These are phyloP conservation scores for Cystobasidiaceae sp. DNA, from an alignment of 1,284 basidiomycete species.

Conservation along the genomic window DNA sequence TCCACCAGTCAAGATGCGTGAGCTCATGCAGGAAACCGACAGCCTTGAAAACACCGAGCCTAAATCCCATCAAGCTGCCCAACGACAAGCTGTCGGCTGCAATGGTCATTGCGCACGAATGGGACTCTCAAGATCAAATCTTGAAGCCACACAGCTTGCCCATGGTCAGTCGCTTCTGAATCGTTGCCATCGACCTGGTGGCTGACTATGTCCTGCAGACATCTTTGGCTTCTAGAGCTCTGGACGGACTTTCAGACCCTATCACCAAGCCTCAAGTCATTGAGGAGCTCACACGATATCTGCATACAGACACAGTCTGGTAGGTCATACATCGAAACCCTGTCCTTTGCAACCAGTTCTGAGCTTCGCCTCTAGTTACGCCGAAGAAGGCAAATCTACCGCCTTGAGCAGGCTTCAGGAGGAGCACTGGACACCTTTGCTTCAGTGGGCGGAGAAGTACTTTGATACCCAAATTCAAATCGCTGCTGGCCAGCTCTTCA, in stretches of 20 bases:
- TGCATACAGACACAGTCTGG: conserved; percentile 96
- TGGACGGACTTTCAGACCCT: conserved; percentile 68
- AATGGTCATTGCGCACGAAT: conserved; percentile 83
- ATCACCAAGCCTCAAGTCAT: conserved; percentile 61
- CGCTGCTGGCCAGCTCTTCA: conserved; percentile 58
- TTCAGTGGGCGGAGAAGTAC: conserved; percentile 67
- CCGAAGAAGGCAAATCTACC: conserved; percentile 61
- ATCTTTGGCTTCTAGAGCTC: conserved; percentile 77
- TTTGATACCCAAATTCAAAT: conserved; percentile 64
- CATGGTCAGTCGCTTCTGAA: conserved; percentile 57
- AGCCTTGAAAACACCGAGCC: conserved; percentile 77
- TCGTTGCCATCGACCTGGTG: not conserved
- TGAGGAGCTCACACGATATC: conserved; percentile 70
- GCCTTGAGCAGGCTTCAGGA: conserved; percentile 72
- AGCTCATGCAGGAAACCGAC: conserved; percentile 63
- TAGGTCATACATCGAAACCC: conserved; percentile 46
- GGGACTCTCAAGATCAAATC: conserved; percentile 84
- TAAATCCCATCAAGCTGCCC: conserved; percentile 68
- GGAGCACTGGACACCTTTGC: conserved; percentile 83
- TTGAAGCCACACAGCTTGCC: conserved; percentile 88
- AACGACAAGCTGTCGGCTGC: conserved; percentile 61
- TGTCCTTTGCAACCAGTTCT: not conserved
- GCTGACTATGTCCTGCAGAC: conserved; percentile 55
- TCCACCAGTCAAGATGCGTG: not conserved
- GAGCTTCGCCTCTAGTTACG: not conserved